phyloP scores from a whole-genome alignment of 768 basidiomycete genomes.

The Amanita subjunquillea region DNA sequence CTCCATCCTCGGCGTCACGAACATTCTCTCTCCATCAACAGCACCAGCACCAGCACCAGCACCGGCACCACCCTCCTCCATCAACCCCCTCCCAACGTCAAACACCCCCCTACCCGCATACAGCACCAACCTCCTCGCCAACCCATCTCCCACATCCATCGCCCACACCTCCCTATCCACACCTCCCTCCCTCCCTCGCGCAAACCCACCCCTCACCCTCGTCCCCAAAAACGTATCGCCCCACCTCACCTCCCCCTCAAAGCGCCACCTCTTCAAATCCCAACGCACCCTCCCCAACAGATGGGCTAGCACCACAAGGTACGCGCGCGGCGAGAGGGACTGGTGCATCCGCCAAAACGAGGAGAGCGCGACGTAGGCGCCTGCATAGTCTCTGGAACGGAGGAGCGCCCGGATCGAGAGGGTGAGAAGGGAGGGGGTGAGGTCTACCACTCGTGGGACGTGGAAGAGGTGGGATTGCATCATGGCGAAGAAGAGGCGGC shows the following conservation, averaged over 20 bases:
- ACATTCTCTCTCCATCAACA: background rate
- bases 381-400: constrained; percentile 34
- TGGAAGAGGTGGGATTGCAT: constrained; percentile 16
- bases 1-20: constrained; percentile 7
- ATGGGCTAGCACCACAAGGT: constrained; percentile 27
- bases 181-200: no score
- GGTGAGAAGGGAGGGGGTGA: constrained; percentile 26
- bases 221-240: constrained; percentile 17
- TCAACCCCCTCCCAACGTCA: background rate
- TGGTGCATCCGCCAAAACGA: constrained; percentile 19
- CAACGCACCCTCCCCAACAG: constrained; percentile 19
- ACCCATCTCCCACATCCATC: constrained; percentile 3
- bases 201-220: no score
- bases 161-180: background rate
- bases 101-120: constrained; percentile 2
- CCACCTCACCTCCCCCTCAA: constrained; percentile 12
- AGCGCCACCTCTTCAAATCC: constrained; percentile 11
- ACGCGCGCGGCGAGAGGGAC: constrained; percentile 23
- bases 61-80: background rate
- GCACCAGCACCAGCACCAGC: no score
- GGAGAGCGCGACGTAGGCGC: constrained; percentile 28
- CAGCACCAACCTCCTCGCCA: constrained; percentile 7
- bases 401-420: constrained; percentile 35
- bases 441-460: constrained; percentile 11
- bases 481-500: constrained; percentile 36